Evolutionary conservation across 2,329 filamentous ascomycete species (phyloP).

Genomic region (Macrophomina phaseolina): DNA sequence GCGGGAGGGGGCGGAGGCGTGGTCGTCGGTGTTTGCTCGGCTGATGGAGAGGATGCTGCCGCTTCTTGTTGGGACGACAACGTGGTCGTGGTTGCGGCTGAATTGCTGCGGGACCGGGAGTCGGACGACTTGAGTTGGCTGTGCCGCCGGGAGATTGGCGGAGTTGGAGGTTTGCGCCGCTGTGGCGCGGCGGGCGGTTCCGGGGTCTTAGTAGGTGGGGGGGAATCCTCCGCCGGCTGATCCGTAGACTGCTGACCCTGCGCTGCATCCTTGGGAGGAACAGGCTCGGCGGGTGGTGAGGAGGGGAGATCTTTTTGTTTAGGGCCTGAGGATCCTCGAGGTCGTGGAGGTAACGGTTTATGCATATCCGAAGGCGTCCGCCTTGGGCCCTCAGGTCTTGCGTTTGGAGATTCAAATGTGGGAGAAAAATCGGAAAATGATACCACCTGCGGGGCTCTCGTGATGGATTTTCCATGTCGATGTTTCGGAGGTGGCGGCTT

Average conservation of each 20-base stretch:
- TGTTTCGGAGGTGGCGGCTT: constrained; percentile 74
- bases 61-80: constrained; percentile 39
- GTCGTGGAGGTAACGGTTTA: constrained; percentile 67
- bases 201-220: constrained; percentile 10
- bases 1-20: neutral
- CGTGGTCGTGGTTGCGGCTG: constrained; percentile 35
- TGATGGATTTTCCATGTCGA: constrained; percentile 70
- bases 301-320: constrained; percentile 18
- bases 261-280: constrained; percentile 22
- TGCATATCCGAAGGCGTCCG: constrained; percentile 57
- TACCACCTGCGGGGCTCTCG: constrained; percentile 51
- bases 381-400: constrained; percentile 34
- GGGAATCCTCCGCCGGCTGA: neutral
- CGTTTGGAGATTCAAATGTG: constrained; percentile 31
- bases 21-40: neutral
- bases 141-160: constrained; percentile 40
- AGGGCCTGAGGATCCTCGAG: constrained; percentile 33
- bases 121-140: constrained; percentile 40
- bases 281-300: constrained; percentile 25
- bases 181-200: constrained; percentile 30
- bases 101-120: constrained; percentile 44
- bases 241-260: neutral
- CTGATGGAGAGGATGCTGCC: neutral
- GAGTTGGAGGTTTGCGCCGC: constrained; percentile 31
- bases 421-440: constrained; percentile 42